Conservation (phyloP, 257 asterid species). For the Nicotiana knightiana region DNA sequence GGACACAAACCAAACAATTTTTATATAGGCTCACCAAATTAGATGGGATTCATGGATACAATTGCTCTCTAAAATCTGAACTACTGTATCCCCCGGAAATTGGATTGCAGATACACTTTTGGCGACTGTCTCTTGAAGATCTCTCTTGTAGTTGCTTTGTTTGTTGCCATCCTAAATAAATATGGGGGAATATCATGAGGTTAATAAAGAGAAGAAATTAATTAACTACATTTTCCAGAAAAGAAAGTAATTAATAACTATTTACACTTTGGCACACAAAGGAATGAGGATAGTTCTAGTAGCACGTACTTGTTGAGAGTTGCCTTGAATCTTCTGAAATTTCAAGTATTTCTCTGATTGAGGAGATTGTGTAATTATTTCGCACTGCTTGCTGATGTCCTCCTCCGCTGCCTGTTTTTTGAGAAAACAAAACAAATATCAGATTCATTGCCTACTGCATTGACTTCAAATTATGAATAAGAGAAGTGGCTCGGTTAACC, state of each 20-base stretch:
- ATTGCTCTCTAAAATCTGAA: conserved; percentile 1
- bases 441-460: neutral
- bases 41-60: neutral
- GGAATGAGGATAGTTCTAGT: neutral
- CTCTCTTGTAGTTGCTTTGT: neutral
- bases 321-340: neutral
- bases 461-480: neutral
- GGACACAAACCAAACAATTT: neutral
- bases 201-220: neutral
- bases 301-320: neutral
- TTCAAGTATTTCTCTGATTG: neutral
- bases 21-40: neutral
- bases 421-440: neutral
- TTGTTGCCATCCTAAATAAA: conserved; percentile 3
- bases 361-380: neutral
- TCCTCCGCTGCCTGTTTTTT: neutral
- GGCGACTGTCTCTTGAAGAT: neutral
- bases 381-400: neutral
- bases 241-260: neutral
- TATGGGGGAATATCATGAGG: neutral
- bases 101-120: neutral
- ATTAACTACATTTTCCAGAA: neutral
- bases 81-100: neutral
- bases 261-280: neutral
- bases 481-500: neutral